A percentile compares a stretch with the other conserved stretches of the same genome.
Conservation (phyloP, 345 rosid species). For the Euphorbia tirucalli region DNA sequence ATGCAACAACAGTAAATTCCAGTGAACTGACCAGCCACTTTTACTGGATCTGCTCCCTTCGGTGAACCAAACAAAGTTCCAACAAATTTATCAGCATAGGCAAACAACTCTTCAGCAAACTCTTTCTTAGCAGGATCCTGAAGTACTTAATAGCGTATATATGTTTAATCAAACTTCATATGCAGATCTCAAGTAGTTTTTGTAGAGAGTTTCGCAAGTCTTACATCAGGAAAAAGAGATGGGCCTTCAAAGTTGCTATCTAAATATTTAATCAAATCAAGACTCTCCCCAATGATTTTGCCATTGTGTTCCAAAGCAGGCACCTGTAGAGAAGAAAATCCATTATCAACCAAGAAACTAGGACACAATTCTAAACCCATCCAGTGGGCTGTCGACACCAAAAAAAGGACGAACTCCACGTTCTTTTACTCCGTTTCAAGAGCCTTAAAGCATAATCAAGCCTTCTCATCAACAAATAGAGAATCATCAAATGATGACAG, state of each 20-base stretch:
- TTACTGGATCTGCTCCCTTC: slow-evolving; percentile 50
- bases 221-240: slow-evolving; percentile 64
- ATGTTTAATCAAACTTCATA: not conserved
- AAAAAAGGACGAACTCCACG: no score
- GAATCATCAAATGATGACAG: no score
- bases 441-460: not conserved
- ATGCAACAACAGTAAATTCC: not conserved
- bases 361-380: no score
- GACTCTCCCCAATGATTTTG: slow-evolving; percentile 80
- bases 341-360: no score
- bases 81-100: slow-evolving; percentile 50
- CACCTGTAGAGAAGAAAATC: slow-evolving; percentile 46
- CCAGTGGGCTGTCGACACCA: no score
- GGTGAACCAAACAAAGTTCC: slow-evolving; percentile 43
- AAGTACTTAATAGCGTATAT: slow-evolving; percentile 18
- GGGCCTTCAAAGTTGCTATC: slow-evolving; percentile 88
- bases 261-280: slow-evolving; percentile 70
- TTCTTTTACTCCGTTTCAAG: not conserved
- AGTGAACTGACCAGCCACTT: slow-evolving; percentile 50
- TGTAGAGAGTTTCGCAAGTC: not conserved
- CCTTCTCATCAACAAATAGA: not conserved
- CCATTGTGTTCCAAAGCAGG: slow-evolving; percentile 93
- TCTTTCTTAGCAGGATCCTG: slow-evolving; percentile 67
- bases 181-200: not conserved
- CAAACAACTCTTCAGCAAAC: slow-evolving; percentile 61